Conservation (phyloP, 2,329 filamentous ascomycete species). For the Thielaviopsis populi region DNA sequence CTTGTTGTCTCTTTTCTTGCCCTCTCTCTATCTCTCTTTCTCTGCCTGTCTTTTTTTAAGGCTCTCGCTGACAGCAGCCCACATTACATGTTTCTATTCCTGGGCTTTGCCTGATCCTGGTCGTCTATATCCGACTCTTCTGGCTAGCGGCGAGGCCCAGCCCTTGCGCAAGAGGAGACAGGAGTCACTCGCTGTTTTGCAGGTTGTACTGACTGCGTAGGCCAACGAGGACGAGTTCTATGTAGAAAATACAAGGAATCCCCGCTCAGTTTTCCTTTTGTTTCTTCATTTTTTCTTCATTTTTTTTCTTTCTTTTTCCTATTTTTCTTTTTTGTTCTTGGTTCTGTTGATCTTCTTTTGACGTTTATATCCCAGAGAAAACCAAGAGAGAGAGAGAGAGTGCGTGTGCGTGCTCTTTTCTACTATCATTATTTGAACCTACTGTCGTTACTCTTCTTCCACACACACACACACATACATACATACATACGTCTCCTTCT, state of each 20-base stretch:
- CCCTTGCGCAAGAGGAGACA: neutral
- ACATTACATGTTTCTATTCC: neutral
- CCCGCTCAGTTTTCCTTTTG: neutral
- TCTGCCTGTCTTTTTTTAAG: constrained; percentile 2
- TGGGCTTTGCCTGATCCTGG: neutral
- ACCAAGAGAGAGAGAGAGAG: too few relatives aligned
- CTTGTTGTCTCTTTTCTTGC: neutral
- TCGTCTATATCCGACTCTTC: neutral
- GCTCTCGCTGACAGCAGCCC: neutral
- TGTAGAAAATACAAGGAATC: neutral
- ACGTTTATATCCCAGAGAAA: neutral
- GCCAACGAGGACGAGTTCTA: too few relatives aligned
- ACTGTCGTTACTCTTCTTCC: neutral
- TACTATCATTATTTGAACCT: constrained; percentile 10
- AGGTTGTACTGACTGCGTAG: too few relatives aligned
- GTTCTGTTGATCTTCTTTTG: neutral
- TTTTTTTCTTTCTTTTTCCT: neutral
- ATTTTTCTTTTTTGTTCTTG: constrained; percentile 14
- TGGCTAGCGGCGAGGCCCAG: neutral
- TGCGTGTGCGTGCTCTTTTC: neutral
- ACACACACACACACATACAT: neutral
- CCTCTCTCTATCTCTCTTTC: neutral
- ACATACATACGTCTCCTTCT: neutral
- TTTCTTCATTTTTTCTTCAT: neutral
- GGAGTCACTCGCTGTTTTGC: neutral